Percentiles rank a stretch among this genome's conserved stretches.
These are phyloP conservation scores for Lipomyces orientalis DNA, from an alignment of 805 yeast genomes.

Conservation along the genomic window DNA sequence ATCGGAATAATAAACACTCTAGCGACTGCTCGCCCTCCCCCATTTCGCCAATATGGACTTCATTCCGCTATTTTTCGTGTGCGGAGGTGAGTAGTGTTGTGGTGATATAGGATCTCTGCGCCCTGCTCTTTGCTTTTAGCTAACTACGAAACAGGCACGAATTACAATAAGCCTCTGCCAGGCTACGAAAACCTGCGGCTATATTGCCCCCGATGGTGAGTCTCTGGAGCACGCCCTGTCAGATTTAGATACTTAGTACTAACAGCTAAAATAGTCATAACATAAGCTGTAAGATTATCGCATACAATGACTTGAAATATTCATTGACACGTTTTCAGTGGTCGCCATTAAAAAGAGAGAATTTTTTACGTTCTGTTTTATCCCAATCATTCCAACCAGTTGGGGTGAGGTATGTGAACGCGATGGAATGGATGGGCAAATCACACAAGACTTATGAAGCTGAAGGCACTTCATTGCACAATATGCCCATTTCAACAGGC, in stretches of 20 bases:
- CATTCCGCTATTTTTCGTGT: conserved; percentile 28
- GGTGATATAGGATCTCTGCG: too few species aligned
- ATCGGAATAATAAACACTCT: too few species aligned
- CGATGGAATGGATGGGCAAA: too few species aligned
- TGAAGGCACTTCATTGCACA: conserved; percentile 25
- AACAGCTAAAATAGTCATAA: conserved; percentile 7
- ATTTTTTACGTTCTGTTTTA: conserved; percentile 45
- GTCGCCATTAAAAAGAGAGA: conserved; percentile 40
- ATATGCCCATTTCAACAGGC: conserved; percentile 23
- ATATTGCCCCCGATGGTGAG: conserved; percentile 43
- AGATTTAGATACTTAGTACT: neutral
- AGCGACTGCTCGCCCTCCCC: neutral
- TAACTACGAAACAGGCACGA: conserved; percentile 25
- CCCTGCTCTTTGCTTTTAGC: neutral
- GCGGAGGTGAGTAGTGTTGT: conserved; percentile 37
- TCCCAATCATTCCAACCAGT: conserved; percentile 43
- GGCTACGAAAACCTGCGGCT: conserved; percentile 40
- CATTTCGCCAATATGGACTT: neutral
- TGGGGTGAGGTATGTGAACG: conserved; percentile 37
- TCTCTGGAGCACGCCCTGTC: neutral
- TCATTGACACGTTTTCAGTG: conserved; percentile 6
- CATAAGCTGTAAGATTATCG: conserved; percentile 35
- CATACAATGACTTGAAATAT: conserved; percentile 25
- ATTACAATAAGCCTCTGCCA: conserved; percentile 36
- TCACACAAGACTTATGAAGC: neutral